These are phyloP conservation scores for Fusarium sp. DNA, from an alignment of 2,329 filamentous ascomycete genomes.

Conservation along the genomic window DNA sequence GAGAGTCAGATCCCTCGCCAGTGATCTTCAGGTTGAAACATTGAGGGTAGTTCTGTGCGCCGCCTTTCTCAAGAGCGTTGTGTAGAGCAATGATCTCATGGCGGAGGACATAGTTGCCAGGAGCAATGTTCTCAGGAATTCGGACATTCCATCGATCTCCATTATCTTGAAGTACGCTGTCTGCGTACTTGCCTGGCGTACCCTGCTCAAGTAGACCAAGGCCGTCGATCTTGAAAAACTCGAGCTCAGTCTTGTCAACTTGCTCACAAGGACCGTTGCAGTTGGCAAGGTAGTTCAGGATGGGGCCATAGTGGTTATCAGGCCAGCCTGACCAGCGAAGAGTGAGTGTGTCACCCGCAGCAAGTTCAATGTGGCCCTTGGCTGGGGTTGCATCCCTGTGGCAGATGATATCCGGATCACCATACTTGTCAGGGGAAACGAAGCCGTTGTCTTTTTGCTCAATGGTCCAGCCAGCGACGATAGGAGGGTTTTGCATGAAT, in stretches of 20 bases:
- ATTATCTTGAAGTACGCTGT: constrained; percentile 60
- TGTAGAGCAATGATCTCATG: constrained; percentile 68
- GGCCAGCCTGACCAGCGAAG: constrained; percentile 64
- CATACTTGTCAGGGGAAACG: constrained; percentile 60
- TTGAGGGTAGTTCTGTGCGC: constrained; percentile 65
- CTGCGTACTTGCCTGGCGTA: constrained; percentile 54
- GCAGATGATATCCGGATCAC: constrained; percentile 60
- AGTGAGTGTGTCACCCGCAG: constrained; percentile 59
- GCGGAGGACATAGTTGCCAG: constrained; percentile 66
- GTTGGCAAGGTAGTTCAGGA: constrained; percentile 60
- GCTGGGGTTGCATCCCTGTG: constrained; percentile 57
- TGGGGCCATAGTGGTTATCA: constrained; percentile 60
- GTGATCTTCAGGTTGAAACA: constrained; percentile 63
- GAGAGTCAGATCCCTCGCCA: constrained; percentile 53
- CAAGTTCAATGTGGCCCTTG: constrained; percentile 54
- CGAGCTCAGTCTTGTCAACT: constrained; percentile 56
- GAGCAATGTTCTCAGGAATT: constrained; percentile 59
- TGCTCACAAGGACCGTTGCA: constrained; percentile 56
- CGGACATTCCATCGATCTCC: constrained; percentile 64
- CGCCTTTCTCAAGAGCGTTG: constrained; percentile 54
- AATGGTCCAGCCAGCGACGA: constrained; percentile 56
- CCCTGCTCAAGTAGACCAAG: constrained; percentile 54
- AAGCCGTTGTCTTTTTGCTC: constrained; percentile 59
- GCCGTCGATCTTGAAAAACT: constrained; percentile 62
- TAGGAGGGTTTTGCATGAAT: constrained; percentile 53